These are phyloP conservation scores for Apiospora sp. DNA, from an alignment of 2,329 filamentous ascomycete species.

Conservation along the genomic window DNA sequence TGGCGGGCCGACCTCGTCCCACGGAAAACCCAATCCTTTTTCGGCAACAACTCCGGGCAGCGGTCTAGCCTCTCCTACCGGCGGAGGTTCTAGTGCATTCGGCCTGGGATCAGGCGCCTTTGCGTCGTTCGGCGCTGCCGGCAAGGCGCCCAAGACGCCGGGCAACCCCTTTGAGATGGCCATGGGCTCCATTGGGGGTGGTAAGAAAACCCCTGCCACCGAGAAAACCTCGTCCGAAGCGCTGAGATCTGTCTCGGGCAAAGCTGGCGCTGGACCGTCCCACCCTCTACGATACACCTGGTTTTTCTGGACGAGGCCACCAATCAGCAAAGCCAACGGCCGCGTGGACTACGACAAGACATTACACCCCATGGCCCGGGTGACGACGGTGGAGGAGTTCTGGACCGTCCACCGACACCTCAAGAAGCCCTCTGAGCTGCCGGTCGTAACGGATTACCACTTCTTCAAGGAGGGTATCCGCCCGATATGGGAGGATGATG, in stretches of 20 bases:
- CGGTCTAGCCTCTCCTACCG: conserved; percentile 78
- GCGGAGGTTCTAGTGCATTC: conserved; percentile 79
- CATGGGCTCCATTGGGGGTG: conserved; percentile 56
- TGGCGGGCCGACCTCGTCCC: conserved; percentile 72
- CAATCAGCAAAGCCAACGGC: conserved; percentile 91
- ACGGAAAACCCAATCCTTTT: conserved; percentile 82
- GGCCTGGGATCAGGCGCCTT: conserved; percentile 95
- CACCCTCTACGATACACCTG: conserved; percentile 84
- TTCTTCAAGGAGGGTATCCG: conserved; percentile 97
- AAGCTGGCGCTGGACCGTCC: conserved; percentile 51
- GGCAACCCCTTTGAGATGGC: conserved; percentile 82
- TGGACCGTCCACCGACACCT: conserved; percentile 89
- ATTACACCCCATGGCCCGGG: conserved; percentile 82
- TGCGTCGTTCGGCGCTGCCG: conserved; percentile 84
- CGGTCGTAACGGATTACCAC: conserved; percentile 95
- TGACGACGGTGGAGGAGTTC: conserved; percentile 87
- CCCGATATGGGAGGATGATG: conserved; percentile 98
- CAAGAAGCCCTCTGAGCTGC: conserved; percentile 85
- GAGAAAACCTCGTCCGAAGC: conserved; percentile 70
- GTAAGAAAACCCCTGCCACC: conserved; percentile 60
- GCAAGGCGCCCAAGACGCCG: conserved; percentile 85
- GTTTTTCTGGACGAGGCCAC: conserved; percentile 97
- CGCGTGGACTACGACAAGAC: conserved; percentile 96
- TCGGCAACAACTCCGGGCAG: conserved; percentile 74
- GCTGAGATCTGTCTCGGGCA: conserved; percentile 40